Percentiles rank a stretch among this genome's conserved stretches.
Evolutionary conservation across 805 yeast species (phyloP).

Genomic region (Candida pseudofarinosa): DNA sequence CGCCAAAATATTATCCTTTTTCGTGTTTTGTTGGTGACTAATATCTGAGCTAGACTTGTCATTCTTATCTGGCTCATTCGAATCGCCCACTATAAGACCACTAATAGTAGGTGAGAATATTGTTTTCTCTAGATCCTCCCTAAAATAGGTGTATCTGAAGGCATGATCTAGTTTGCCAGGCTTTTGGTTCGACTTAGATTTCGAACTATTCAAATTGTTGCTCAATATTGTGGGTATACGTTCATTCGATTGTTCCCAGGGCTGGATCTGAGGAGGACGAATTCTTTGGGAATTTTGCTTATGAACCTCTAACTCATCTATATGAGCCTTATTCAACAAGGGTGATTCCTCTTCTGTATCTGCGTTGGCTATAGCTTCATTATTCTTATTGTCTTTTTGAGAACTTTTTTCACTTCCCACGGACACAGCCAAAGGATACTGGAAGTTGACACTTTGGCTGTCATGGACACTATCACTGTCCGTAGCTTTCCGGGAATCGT

Average conservation of each 20-base stretch:
- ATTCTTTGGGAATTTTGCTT: constrained; percentile 42
- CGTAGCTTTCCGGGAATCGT: constrained; percentile 1
- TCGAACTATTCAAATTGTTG: constrained; percentile 2
- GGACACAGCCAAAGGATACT: constrained; percentile 25
- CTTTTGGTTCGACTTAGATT: constrained; percentile 1
- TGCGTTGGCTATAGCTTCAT: not conserved
- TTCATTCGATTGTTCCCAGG: constrained; percentile 54
- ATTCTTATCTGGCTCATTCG: constrained; percentile 4
- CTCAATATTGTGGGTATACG: constrained; percentile 28
- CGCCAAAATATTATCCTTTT: constrained; percentile 5
- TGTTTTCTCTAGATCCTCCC: constrained; percentile 86
- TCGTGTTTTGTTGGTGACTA: constrained; percentile 4
- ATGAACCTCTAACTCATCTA: constrained; percentile 43
- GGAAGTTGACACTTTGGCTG: constrained; percentile 29
- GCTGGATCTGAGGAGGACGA: constrained; percentile 70
- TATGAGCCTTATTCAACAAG: constrained; percentile 23
- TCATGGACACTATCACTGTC: not conserved
- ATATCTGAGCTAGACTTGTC: constrained; percentile 2
- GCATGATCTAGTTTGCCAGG: constrained; percentile 13
- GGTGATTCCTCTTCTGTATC: constrained; percentile 27
- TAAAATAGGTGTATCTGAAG: constrained; percentile 78
- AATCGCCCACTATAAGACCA: constrained; percentile 49
- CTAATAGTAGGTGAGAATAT: constrained; percentile 86
- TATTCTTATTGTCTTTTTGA: not conserved
- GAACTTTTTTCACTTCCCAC: not conserved